Evolutionary conservation across 345 rosid genomes (phyloP).

Genomic region (Mercurialis annua): DNA sequence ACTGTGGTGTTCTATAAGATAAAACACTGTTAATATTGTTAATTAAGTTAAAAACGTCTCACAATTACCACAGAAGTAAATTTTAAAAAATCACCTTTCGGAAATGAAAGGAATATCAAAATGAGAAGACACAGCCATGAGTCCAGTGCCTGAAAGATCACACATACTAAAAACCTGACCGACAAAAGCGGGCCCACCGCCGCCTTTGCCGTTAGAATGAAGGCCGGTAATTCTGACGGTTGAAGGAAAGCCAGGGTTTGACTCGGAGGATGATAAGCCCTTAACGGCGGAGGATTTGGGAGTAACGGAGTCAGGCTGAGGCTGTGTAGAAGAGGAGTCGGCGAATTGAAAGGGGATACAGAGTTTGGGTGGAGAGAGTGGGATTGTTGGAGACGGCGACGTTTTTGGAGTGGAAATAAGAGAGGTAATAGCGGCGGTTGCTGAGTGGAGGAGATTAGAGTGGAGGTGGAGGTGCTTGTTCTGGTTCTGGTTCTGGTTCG

Average conservation of each 20-base stretch:
- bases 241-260: constrained; percentile 63
- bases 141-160: constrained; percentile 93
- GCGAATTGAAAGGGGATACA: constrained; percentile 49
- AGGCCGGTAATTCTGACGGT: constrained; percentile 72
- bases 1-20: constrained; percentile 66
- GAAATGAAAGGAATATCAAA: constrained; percentile 86
- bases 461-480: constrained; percentile 21
- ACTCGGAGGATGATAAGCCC: constrained; percentile 44
- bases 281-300: constrained; percentile 44
- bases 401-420: constrained; percentile 36
- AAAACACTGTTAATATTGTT: background rate
- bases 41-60: no score
- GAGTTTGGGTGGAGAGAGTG: constrained; percentile 39
- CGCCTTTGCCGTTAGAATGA: constrained; percentile 55
- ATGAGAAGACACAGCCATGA: constrained; percentile 94
- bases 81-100: constrained; percentile 43
- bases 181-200: constrained; percentile 92
- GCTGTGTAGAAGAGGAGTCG: constrained; percentile 25
- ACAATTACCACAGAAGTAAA: background rate
- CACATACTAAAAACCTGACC: constrained; percentile 99
- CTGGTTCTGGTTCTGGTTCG: no score
- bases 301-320: constrained; percentile 40
- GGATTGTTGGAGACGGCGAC: constrained; percentile 30
- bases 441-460: constrained; percentile 41
- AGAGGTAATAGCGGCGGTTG: constrained; percentile 40